These are phyloP conservation scores for Eutrema yunnanense DNA, from an alignment of 345 rosid genomes.

Conservation along the genomic window DNA sequence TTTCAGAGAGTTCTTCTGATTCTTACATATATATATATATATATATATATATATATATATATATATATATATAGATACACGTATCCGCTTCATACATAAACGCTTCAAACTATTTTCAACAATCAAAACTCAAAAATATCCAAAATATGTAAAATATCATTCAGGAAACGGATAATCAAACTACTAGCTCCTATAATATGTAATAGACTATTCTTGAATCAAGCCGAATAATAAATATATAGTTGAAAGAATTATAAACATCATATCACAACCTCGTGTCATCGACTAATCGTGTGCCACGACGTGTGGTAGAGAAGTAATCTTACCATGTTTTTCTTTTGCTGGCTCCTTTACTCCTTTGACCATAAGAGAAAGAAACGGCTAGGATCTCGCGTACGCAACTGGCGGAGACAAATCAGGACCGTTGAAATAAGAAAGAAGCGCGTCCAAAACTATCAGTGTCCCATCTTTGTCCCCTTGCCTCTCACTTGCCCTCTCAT, in stretches of 20 bases:
- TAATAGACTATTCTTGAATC: not conserved
- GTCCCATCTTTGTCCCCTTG: constrained; percentile 79
- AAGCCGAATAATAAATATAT: not conserved
- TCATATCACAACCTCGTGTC: not conserved
- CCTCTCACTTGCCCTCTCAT: constrained; percentile 47
- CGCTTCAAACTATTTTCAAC: not conserved
- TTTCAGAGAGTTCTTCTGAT: too few species aligned
- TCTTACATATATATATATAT: too few species aligned
- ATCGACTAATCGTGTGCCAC: not conserved
- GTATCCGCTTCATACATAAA: too few species aligned
- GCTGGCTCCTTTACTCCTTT: constrained; percentile 2
- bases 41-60: too few species aligned
- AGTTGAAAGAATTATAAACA: not conserved
- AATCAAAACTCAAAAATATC: not conserved
- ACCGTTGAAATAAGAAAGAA: constrained; percentile 16
- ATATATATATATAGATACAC: too few species aligned
- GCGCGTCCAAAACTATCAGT: constrained; percentile 25
- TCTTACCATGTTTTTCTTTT: not conserved
- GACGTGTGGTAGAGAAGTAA: constrained; percentile 7
- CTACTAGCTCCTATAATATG: not conserved
- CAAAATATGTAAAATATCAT: not conserved
- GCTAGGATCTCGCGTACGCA: constrained; percentile 29
- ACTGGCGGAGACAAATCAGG: constrained; percentile 1
- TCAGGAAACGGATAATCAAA: too few species aligned
- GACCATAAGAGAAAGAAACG: constrained; percentile 22